Evolutionary conservation across 2,329 filamentous ascomycete species (phyloP).

Genomic region (Tricladium varicosporioides): DNA sequence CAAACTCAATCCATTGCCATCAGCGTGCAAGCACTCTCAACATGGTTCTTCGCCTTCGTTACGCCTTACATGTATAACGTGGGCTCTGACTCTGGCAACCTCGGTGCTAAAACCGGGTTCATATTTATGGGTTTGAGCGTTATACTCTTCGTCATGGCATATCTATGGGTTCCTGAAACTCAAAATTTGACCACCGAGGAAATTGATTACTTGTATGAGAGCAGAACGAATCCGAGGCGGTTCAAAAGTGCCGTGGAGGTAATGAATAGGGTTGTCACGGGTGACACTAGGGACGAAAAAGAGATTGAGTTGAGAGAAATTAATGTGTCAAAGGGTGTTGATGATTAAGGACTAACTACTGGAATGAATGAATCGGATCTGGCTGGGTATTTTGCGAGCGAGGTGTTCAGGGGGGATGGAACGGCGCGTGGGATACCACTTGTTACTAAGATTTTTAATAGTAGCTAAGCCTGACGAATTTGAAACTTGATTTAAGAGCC

Average conservation of each 20-base stretch:
- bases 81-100: conserved; percentile 33
- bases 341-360: no score
- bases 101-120: conserved; percentile 43
- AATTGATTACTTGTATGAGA: conserved; percentile 40
- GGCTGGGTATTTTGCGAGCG: no score
- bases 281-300: no score
- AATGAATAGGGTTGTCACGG: no score
- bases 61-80: conserved; percentile 43
- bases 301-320: no score
- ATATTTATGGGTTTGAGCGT: conserved; percentile 39
- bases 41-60: conserved; percentile 34
- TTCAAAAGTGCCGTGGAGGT: background rate
- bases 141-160: conserved; percentile 39
- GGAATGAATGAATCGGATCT: no score
- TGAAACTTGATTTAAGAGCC: no score
- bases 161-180: conserved; percentile 51
- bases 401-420: no score
- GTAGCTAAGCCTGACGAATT: no score
- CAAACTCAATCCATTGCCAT: conserved; percentile 22
- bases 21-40: conserved; percentile 19
- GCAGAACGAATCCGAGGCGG: conserved; percentile 6
- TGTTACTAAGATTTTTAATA: no score
- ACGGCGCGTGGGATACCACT: no score
- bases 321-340: no score
- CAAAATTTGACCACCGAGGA: conserved; percentile 46